Base-by-base conservation (phyloP, 2,329 filamentous ascomycete species). In the Fusarium marasasianum region DNA sequence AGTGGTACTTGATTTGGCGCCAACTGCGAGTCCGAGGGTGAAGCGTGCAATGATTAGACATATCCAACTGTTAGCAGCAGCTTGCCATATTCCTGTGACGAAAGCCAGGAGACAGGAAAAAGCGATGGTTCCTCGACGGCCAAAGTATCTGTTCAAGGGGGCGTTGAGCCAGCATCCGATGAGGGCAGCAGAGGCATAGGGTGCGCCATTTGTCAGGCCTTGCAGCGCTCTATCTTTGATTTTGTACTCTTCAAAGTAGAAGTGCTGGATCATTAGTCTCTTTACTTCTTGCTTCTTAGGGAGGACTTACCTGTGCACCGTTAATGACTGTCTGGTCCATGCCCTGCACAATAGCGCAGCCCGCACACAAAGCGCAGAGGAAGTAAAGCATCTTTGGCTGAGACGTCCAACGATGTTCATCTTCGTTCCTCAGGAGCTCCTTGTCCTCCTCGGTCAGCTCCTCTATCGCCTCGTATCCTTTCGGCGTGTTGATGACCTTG, bases 21-120 rank as follows among this genome's bases (percentile, higher is more conserved):
- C 91, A 72, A 93, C 91, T 4, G 90, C 91, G 47, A 94, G 87
- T 2, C 92, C 92, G 65, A 94, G 86, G 20, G 90, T 84, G 73
- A 93, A 90, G 29, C 92, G 88, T 51, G 89, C 89, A 56, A 89
- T 83, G 66, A 94, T 87, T 67, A 93, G 86, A 85, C 89, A 66
- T 82, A 86, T 43, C 88, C 89, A 92, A 31, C 89, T 83, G 14
- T 67, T 76, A 17, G 79, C 73, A 65, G 77, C 76, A 26, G 89
- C 82, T 55, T 81, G 69, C 87, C 88, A 75, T 87, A 88, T 13
- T 35, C 69, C 73, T 83, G 81, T 66, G 85, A 78, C 20, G 86
- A 82, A 79, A 82, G 88, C 88, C 67, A 81, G 84, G 63, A 88
- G 84, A 66, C 89, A 90, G 8, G 89, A 88, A 60, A 91, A 85